These are phyloP conservation scores for Xylariaceae sp. DNA, from an alignment of 2,329 filamentous ascomycete species.

Conservation along the genomic window DNA sequence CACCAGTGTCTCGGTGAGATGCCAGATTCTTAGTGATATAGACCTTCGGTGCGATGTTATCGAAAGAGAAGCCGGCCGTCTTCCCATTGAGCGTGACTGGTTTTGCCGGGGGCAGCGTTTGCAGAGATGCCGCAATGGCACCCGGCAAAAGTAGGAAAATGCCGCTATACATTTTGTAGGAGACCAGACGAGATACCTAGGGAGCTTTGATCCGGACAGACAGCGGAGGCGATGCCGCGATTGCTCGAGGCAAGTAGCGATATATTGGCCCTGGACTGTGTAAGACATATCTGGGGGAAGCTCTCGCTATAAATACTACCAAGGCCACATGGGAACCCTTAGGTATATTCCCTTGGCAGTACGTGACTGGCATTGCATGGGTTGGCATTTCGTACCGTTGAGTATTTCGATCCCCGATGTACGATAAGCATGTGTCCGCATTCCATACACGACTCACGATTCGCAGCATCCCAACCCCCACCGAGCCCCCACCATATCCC, in stretches of 20 bases:
- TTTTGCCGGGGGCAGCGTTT: conserved; percentile 13
- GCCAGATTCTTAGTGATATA: conserved; percentile 40
- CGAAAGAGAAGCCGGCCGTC: conserved; percentile 10
- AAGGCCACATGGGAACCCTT: neutral
- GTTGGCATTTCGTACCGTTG: too few species aligned
- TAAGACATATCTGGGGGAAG: neutral
- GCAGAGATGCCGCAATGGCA: conserved; percentile 11
- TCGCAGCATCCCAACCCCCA: conserved; percentile 1
- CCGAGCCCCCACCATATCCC: conserved; percentile 1
- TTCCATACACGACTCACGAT: too few species aligned
- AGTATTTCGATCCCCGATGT: too few species aligned
- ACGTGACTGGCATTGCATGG: too few species aligned
- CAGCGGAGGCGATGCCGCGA: neutral
- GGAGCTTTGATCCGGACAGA: neutral
- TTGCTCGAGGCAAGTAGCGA: neutral
- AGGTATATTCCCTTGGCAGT: neutral
- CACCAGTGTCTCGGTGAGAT: conserved; percentile 37
- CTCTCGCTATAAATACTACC: neutral
- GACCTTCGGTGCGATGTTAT: conserved; percentile 27
- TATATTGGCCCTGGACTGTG: neutral
- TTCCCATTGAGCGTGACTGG: neutral
- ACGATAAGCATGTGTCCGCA: too few species aligned
- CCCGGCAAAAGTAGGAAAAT: conserved; percentile 4
- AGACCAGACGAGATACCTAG: neutral
- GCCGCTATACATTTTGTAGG: conserved; percentile 8